Evolutionary conservation across 2,329 filamentous ascomycete genomes (phyloP).

Genomic region (Monilinia laxa): DNA sequence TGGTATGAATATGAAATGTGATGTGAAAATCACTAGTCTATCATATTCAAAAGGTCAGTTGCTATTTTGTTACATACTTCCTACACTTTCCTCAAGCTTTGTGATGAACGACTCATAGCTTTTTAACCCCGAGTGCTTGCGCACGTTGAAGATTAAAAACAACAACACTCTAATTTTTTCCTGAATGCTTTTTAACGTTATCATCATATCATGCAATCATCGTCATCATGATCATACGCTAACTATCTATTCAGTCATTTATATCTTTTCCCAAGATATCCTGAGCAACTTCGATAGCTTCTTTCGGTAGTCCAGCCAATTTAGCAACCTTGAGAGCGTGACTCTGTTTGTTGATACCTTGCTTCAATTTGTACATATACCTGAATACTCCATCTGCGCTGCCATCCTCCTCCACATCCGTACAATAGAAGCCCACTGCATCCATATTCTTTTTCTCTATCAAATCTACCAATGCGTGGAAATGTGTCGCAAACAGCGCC

Average conservation of each 20-base stretch:
- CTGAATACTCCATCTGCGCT: conserved; percentile 59
- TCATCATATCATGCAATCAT: conserved; percentile 48
- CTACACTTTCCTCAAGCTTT: conserved; percentile 27
- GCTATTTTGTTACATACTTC: conserved; percentile 22
- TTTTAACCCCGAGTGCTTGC: conserved; percentile 44
- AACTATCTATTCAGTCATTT: conserved; percentile 54
- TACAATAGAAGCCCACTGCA: conserved; percentile 65
- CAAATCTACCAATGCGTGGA: conserved; percentile 80
- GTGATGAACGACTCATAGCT: conserved; percentile 43
- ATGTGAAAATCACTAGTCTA: conserved; percentile 22
- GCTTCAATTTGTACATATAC: conserved; percentile 79
- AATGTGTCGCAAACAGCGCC: conserved; percentile 91
- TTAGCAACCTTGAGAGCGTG: conserved; percentile 94
- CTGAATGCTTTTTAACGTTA: conserved; percentile 36
- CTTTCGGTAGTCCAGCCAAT: conserved; percentile 76
- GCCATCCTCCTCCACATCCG: conserved; percentile 75
- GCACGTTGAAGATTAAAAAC: conserved; percentile 43
- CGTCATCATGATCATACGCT: conserved; percentile 42
- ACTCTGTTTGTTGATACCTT: conserved; percentile 80
- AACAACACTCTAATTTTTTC: conserved; percentile 47
- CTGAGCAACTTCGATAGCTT: conserved; percentile 66
- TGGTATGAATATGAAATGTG: conserved; percentile 23
- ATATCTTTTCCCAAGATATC: conserved; percentile 34
- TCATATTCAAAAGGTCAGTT: conserved; percentile 32
- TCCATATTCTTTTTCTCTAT: conserved; percentile 54